phyloP scores from a whole-genome alignment of 179 eudicot species.

The Camellia oleifera region DNA sequence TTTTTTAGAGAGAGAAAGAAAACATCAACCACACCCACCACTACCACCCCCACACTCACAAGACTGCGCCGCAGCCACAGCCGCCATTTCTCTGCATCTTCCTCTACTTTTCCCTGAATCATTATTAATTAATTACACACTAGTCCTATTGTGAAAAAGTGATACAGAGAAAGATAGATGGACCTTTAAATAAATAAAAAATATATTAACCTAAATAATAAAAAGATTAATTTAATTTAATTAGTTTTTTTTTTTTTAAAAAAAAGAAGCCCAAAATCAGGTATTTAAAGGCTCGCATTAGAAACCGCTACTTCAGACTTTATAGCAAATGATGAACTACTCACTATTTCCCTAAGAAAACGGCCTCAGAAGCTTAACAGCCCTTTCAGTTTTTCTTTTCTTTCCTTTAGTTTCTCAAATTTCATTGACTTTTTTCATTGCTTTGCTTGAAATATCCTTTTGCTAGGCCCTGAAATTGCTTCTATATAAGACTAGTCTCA shows the following conservation, averaged over 20 bases:
- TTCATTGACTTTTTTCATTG: constrained; percentile 3
- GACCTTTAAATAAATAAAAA: no score
- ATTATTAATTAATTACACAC: not conserved
- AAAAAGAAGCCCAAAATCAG: constrained; percentile 15
- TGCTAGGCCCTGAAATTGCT: not conserved
- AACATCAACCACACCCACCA: not conserved
- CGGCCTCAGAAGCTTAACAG: not conserved
- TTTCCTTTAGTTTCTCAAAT: not conserved
- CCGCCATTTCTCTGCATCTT: constrained; percentile 49
- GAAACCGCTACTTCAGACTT: not conserved
- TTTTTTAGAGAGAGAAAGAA: not conserved
- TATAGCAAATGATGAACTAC: constrained; percentile 8
- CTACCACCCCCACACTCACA: not conserved
- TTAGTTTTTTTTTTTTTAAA: no score
- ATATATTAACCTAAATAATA: no score
- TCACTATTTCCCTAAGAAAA: not conserved
- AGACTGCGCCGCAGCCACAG: constrained; percentile 35
- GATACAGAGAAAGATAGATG: not conserved
- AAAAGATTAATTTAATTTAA: no score
- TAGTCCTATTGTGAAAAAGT: no score
- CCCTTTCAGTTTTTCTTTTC: not conserved
- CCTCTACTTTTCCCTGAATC: constrained; percentile 10
- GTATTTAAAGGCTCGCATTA: constrained; percentile 20
- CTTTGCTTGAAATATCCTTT: constrained; percentile 8
- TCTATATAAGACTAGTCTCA: not conserved